phyloP scores from a whole-genome alignment of 176 grass and related monocot species.

The Phyllostachys edulis region DNA sequence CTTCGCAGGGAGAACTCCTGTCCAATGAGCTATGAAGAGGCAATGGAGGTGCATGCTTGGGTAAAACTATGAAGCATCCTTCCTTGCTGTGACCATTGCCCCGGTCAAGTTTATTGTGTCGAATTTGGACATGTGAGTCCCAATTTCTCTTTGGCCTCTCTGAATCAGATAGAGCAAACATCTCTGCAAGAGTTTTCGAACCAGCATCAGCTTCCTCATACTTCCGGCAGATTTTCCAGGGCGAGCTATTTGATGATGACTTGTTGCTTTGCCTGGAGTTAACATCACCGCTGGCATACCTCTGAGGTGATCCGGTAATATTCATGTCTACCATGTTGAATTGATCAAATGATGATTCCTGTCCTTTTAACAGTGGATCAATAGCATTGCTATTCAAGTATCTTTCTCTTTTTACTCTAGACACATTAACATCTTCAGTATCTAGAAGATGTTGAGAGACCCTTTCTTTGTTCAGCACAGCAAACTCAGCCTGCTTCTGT shows the following conservation, averaged over 20 bases:
- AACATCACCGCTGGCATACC: conserved; percentile 3
- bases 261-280: conserved; percentile 32
- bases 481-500: conserved; percentile 36
- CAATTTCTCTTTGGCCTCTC: conserved; percentile 43
- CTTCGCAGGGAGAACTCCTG: conserved; percentile 22
- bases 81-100: conserved; percentile 31
- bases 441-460: conserved; percentile 19
- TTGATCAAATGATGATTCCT: conserved; percentile 36
- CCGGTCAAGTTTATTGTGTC: conserved; percentile 6
- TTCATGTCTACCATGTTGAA: conserved; percentile 8
- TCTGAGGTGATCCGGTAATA: conserved; percentile 29
- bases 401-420: conserved; percentile 28
- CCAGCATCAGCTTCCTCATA: conserved; percentile 26
- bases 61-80: conserved; percentile 56
- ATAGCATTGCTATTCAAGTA: not conserved
- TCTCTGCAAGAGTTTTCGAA: conserved; percentile 58
- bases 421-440: conserved; percentile 17
- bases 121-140: not conserved
- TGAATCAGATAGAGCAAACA: conserved; percentile 68
- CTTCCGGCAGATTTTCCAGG: conserved; percentile 4
- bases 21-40: conserved; percentile 23
- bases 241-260: conserved; percentile 8
- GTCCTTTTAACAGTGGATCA: conserved; percentile 17
- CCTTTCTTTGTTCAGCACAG: conserved; percentile 29
- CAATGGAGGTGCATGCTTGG: conserved; percentile 40